These are phyloP conservation scores for Solanum ossicruentum DNA, from an alignment of 257 asterid genomes.

Conservation along the genomic window DNA sequence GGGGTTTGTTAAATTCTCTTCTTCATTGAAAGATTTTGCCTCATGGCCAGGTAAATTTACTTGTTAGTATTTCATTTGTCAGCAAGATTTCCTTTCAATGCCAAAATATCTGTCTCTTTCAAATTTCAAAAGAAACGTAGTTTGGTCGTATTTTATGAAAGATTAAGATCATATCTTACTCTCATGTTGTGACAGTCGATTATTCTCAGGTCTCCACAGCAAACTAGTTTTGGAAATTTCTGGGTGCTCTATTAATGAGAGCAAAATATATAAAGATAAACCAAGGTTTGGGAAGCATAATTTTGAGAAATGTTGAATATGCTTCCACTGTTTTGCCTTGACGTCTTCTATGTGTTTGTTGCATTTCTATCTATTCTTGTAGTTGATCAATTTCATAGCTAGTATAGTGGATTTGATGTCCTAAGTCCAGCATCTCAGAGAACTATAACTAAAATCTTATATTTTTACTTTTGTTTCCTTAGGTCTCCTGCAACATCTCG, in stretches of 20 bases:
- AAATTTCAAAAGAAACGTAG: neutral
- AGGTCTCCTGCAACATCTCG: constrained; percentile 28
- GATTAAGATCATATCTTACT: neutral
- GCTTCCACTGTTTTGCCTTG: neutral
- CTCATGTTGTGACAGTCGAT: neutral
- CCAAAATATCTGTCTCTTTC: neutral
- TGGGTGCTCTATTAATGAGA: neutral
- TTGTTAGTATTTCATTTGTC: neutral
- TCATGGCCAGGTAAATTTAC: neutral
- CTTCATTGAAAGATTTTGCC: neutral
- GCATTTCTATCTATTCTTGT: constrained; percentile 1
- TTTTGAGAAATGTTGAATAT: neutral
- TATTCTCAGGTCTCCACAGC: neutral
- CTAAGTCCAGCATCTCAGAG: neutral
- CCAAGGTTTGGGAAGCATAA: neutral
- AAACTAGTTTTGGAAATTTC: neutral
- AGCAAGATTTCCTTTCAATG: neutral
- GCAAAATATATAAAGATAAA: neutral
- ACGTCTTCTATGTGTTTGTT: neutral
- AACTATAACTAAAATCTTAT: neutral
- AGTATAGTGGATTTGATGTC: neutral
- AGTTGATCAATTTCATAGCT: neutral
- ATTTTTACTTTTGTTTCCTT: neutral
- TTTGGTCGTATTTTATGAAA: neutral
- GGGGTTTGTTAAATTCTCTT: neutral